Base-by-base conservation (phyloP, 2,329 filamentous ascomycete species). In the Tympanopsis confertula region DNA sequence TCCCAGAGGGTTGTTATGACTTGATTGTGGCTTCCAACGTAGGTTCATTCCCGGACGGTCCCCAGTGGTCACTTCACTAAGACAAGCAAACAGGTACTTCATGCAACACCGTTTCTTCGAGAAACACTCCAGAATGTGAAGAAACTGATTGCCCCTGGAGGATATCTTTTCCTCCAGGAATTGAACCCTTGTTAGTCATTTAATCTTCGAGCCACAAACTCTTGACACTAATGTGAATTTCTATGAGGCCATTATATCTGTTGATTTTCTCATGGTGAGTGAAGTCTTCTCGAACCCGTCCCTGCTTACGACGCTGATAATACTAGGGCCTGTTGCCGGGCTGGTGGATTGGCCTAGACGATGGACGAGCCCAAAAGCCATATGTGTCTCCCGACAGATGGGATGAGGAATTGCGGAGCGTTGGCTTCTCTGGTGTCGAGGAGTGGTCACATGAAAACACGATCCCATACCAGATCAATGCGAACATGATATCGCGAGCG, bases 341-440 rank as follows among this genome's bases (percentile, higher is more conserved):
- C 3, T 58, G 54, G 54, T 58, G 53, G 54, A 32, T 49, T 5
- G 52, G 52, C 3, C 45, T 40, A n/a, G 38, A 41, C 5, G 51
- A 58, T 20, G 45, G 41, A 4, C 42, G 54, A 22, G 22, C 29
- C 2, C 15, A 45, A 7, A 39, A 51, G 20, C 52, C 54, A 4
- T 52, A 47, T 36, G 39, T 56, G 3, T 19, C 20, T 12, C n/a
- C 39, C 1, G 39, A 47, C 3, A 35, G 48, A 19, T 58, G 55
- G 56, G 37, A 51, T 5, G 20, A 35, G 5, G 49, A 51, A 19
- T 42, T 59, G 2, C 29, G 35, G 13, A 32, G 20, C 5, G 46
- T 49, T n/a, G 59, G 57, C 5, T 62, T 61, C 38, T 40, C 42
- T 1, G 51, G 54, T 2, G 30, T 47, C 7, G 53, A 61, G 13